Base-by-base conservation (phyloP, 2,329 filamentous ascomycete species). In the Coniochaeta hoffmannii region DNA sequence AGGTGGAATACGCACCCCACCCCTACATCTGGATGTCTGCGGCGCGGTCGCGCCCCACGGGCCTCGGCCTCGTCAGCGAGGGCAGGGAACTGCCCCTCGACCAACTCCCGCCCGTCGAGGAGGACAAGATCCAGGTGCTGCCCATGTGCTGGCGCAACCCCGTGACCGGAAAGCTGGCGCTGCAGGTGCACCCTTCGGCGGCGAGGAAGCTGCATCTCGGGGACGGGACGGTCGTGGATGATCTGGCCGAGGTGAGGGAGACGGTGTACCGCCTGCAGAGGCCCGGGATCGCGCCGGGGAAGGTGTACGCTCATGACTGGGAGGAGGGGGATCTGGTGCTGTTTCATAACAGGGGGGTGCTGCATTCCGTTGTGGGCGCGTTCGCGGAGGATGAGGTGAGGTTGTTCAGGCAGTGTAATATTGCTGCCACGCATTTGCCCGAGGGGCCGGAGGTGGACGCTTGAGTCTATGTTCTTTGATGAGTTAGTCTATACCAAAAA, bases 11-110 rank as follows among this genome's bases (percentile, higher is more conserved):
- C 65, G 87, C 88, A 0, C 78, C 88, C 2, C 88, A 92, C 62
- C 88, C 88, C 5, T 92, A 92, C 69, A 82, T 92, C 59, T 93
- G 88, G 88, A 92, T 92, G 86, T 83, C 79, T 56, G 68, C 75
- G 24, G 86, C 88, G 49, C 82, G 81, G 62, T 85, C 86, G 36
- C 81, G 81, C 15, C 74, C 86, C 7, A 82, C 84, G 53, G 89
- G 88, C 0, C 79, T 92, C 0, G 89, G 88, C n/a, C 71, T 92
- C 56, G 73, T 87, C 26, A 86, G 83, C 0, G 83, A 89, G 56
- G 79, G 75, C 50, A 76, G 78, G 32, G 88, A 92, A 63, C 73
- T 90, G 1, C 67, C 81, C 0, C 53, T 75, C 0, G 70, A 71
- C 2, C 77, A 87, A 4, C 76, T 92, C 0, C 88, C 88, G 1